These are phyloP conservation scores for Acer yangbiense DNA, from an alignment of 345 rosid species.

Conservation along the genomic window DNA sequence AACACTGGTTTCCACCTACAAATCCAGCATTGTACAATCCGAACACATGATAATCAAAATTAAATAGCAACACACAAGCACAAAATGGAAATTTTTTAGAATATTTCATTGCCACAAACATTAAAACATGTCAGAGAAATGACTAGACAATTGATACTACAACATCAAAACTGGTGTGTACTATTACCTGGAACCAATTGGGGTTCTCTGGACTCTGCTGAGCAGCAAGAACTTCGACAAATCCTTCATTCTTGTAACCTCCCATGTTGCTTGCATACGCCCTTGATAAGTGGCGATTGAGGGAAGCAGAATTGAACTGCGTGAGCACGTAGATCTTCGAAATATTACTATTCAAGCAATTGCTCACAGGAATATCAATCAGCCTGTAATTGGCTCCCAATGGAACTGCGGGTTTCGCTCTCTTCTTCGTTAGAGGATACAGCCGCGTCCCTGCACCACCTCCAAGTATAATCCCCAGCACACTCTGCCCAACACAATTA, in stretches of 20 bases:
- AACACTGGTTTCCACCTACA: not conserved
- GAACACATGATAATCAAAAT: not conserved
- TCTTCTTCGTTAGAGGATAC: conserved; percentile 92
- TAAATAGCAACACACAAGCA: not conserved
- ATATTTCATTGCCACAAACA: too few relatives aligned
- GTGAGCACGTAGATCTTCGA: conserved; percentile 95
- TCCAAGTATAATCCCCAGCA: conserved; percentile 89
- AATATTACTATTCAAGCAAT: conserved; percentile 89
- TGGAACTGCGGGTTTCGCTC: conserved; percentile 97
- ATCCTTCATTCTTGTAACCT: conserved; percentile 96
- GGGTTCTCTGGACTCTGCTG: conserved; percentile 99
- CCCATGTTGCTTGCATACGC: conserved; percentile 98
- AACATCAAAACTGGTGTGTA: not conserved
- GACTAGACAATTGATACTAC: not conserved
- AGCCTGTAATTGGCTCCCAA: conserved; percentile 92
- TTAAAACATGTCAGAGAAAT: not conserved
- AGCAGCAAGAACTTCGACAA: conserved; percentile 99
- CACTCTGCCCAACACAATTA: conserved; percentile 59
- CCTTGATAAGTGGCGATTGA: conserved; percentile 91
- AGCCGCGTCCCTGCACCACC: conserved; percentile 97
- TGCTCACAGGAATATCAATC: conserved; percentile 96
- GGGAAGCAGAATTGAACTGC: conserved; percentile 94
- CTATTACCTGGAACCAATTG: conserved; percentile 89
- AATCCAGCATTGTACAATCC: not conserved
- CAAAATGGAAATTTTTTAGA: too few relatives aligned